phyloP scores from a whole-genome alignment of 768 basidiomycete genomes.

The Leccinum subgranulosum region DNA sequence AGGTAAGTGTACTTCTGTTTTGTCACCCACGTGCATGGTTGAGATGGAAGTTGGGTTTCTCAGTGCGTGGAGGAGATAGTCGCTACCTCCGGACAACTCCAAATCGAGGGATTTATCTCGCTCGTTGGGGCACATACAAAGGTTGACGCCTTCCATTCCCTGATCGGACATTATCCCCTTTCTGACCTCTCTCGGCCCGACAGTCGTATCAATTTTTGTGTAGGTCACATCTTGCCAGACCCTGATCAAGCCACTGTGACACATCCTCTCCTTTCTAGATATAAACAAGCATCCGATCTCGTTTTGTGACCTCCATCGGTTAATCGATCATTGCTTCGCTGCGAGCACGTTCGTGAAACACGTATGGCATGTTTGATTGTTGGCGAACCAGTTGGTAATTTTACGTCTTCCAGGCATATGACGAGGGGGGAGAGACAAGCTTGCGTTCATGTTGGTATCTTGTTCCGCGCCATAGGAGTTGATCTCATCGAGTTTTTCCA shows the following conservation, averaged over 20 bases:
- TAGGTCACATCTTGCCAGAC: slow-evolving; percentile 34
- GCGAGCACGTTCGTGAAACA: slow-evolving; percentile 72
- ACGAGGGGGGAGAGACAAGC: slow-evolving; percentile 56
- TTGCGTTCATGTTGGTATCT: slow-evolving; percentile 18
- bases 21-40: not conserved
- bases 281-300: slow-evolving; percentile 75
- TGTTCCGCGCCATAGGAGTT: slow-evolving; percentile 8
- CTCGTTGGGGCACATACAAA: slow-evolving; percentile 72
- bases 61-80: slow-evolving; percentile 72
- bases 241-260: not conserved
- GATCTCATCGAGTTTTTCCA: slow-evolving; percentile 25
- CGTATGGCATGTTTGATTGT: slow-evolving; percentile 37
- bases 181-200: slow-evolving; percentile 22
- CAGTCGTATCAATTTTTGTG: slow-evolving; percentile 89
- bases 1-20: slow-evolving; percentile 44
- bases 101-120: slow-evolving; percentile 81
- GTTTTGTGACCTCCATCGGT: slow-evolving; percentile 61
- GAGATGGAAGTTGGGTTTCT: slow-evolving; percentile 16
- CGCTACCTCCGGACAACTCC: slow-evolving; percentile 45
- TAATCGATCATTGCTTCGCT: slow-evolving; percentile 64
- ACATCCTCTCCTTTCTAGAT: slow-evolving; percentile 42
- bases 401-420: slow-evolving; percentile 52
- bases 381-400: slow-evolving; percentile 1
- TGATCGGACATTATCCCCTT: slow-evolving; percentile 12
- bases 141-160: slow-evolving; percentile 37